Conservation (phyloP, 108 stramenopile species). For the Nannochloropsis gaditana region DNA sequence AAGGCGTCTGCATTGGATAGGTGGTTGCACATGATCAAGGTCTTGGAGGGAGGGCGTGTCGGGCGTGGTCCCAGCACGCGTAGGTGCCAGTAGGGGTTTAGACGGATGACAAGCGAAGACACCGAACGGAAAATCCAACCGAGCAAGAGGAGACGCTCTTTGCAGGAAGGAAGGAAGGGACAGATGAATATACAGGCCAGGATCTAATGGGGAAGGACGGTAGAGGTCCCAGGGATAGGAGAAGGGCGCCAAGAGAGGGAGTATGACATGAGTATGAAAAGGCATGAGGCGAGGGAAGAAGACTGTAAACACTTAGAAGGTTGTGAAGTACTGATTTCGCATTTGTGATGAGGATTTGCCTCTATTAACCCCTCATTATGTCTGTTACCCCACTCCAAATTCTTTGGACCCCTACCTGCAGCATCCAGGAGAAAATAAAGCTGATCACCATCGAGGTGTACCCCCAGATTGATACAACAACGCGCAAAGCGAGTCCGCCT, state of each 20-base stretch:
- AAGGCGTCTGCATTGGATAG: neutral
- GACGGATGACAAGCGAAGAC: slow-evolving; percentile 5
- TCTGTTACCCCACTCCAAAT: neutral
- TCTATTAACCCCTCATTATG: neutral
- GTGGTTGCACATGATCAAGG: neutral
- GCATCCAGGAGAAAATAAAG: neutral
- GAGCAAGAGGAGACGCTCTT: neutral
- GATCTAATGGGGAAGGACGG: neutral
- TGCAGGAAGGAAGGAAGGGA: neutral
- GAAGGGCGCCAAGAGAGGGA: neutral
- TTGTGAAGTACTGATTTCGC: too few relatives aligned
- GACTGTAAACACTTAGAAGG: too few relatives aligned
- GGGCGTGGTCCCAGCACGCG: neutral
- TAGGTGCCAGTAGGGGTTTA: slow-evolving; percentile 6
- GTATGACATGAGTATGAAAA: neutral
- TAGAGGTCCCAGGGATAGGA: neutral
- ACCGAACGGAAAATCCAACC: neutral
- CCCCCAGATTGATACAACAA: neutral
- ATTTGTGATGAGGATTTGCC: neutral
- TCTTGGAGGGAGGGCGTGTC: neutral
- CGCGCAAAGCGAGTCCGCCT: neutral
- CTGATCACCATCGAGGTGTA: neutral
- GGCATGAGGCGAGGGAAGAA: too few relatives aligned
- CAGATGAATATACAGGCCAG: neutral
- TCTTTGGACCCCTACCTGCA: neutral